These are phyloP conservation scores for Mortierella alpina DNA, from an alignment of 192 early-diverging fungal species.

Conservation along the genomic window DNA sequence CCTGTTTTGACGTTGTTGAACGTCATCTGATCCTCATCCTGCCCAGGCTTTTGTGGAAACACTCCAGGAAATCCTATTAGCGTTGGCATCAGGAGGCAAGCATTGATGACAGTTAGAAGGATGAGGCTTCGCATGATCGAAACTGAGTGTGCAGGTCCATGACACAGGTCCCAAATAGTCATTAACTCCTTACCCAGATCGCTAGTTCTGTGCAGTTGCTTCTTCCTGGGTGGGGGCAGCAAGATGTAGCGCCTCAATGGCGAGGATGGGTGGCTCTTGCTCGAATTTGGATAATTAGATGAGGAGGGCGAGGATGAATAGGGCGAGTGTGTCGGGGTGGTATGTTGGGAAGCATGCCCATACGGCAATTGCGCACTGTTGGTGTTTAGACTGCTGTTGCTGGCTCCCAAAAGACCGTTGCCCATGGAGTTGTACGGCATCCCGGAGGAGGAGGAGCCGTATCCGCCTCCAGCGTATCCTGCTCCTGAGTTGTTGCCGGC, in stretches of 20 bases:
- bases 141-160: not conserved
- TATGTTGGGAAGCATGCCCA: conserved; percentile 38
- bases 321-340: conserved; percentile 55
- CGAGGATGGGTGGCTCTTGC: conserved; percentile 33
- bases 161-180: not conserved
- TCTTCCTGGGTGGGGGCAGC: conserved; percentile 55
- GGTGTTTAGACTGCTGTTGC: conserved; percentile 11
- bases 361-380: conserved; percentile 19
- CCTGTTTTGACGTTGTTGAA: conserved; percentile 74
- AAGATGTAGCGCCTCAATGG: conserved; percentile 59
- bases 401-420: not conserved
- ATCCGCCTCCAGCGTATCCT: conserved; percentile 9
- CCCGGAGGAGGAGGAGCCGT: conserved; percentile 12
- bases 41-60: conserved; percentile 62
- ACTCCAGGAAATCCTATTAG: conserved; percentile 67
- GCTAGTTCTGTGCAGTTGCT: conserved; percentile 53
- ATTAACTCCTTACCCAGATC: conserved; percentile 36
- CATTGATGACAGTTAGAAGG: not conserved
- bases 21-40: conserved; percentile 68
- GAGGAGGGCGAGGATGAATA: conserved; percentile 62
- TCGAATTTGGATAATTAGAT: conserved; percentile 50
- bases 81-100: not conserved
- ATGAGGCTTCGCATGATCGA: not conserved
- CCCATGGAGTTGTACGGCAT: conserved; percentile 8
- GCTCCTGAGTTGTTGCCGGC: conserved; percentile 2